phyloP scores from a whole-genome alignment of 352 stramenopile genomes.

The Phytophthora pseudosyringae region DNA sequence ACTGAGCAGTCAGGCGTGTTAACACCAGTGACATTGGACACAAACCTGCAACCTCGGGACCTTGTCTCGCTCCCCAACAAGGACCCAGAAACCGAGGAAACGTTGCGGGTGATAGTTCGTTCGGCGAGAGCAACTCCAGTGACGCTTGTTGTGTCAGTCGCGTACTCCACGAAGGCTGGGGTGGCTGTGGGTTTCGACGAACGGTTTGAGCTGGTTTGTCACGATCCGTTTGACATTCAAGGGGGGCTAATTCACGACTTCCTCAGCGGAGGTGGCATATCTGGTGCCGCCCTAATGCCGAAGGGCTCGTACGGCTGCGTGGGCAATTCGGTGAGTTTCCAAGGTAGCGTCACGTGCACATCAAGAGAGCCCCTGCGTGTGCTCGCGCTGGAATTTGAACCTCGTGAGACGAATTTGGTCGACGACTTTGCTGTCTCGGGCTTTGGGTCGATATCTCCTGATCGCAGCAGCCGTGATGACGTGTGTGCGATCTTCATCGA shows the following conservation, averaged over 20 bases:
- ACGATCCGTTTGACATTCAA: constrained; percentile 63
- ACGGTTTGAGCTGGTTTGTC: constrained; percentile 66
- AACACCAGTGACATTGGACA: constrained; percentile 52
- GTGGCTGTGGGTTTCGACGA: constrained; percentile 73
- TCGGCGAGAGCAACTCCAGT: constrained; percentile 51
- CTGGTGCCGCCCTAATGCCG: constrained; percentile 30
- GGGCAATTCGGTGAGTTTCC: constrained; percentile 66
- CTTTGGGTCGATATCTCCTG: constrained; percentile 37
- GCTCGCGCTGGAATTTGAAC: constrained; percentile 63
- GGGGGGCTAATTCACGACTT: constrained; percentile 74
- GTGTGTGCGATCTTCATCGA: constrained; percentile 52
- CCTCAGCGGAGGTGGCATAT: constrained; percentile 47
- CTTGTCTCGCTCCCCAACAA: constrained; percentile 48
- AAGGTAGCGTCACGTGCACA: constrained; percentile 60
- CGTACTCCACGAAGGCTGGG: constrained; percentile 72
- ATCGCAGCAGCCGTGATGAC: constrained; percentile 25
- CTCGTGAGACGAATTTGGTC: constrained; percentile 41
- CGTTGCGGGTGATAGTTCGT: constrained; percentile 64
- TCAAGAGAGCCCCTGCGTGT: constrained; percentile 59
- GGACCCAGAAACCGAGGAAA: constrained; percentile 45
- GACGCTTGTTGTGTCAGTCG: constrained; percentile 54
- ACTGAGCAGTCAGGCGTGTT: constrained; percentile 46
- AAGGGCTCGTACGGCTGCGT: constrained; percentile 68
- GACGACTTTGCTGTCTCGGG: constrained; percentile 47
- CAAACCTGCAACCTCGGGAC: constrained; percentile 59